Evolutionary conservation across 2,329 filamentous ascomycete species (phyloP).

Genomic region (Neospermospora avenae): DNA sequence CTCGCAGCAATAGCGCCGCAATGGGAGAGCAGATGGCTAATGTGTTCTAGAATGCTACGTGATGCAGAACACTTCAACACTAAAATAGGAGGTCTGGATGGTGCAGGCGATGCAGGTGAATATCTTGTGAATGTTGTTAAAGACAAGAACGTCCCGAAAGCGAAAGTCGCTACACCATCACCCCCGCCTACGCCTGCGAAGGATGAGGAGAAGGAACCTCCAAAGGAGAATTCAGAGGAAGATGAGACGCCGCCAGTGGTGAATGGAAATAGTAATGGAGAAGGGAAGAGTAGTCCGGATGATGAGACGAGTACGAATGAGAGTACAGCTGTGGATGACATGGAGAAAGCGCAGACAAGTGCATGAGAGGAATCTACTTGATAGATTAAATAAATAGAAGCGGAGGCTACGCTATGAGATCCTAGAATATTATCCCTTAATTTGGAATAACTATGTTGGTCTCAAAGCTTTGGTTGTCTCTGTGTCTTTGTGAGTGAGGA

Average conservation of each 20-base stretch:
- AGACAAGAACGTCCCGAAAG: conserved; percentile 43
- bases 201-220: neutral
- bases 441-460: no score
- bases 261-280: conserved; percentile 1
- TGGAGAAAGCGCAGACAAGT: conserved; percentile 1
- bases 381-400: neutral
- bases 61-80: conserved; percentile 62
- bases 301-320: neutral
- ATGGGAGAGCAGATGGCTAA: neutral
- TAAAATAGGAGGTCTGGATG: conserved; percentile 61
- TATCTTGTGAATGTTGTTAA: conserved; percentile 63
- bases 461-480: no score
- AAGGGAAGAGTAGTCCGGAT: conserved; percentile 3
- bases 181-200: neutral
- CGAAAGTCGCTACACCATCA: conserved; percentile 2
- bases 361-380: neutral
- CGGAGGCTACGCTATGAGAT: no score
- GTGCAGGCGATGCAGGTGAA: conserved; percentile 66
- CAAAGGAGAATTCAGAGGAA: neutral
- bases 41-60: conserved; percentile 50
- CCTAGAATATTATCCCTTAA: neutral
- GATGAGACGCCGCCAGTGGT: neutral
- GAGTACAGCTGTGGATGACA: neutral
- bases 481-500: no score
- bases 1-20: neutral